Evolutionary conservation across 441 rosid genomes (phyloP), one percentile per base, ranked within the genome.

Genomic region (Hura crepitans): DNA sequence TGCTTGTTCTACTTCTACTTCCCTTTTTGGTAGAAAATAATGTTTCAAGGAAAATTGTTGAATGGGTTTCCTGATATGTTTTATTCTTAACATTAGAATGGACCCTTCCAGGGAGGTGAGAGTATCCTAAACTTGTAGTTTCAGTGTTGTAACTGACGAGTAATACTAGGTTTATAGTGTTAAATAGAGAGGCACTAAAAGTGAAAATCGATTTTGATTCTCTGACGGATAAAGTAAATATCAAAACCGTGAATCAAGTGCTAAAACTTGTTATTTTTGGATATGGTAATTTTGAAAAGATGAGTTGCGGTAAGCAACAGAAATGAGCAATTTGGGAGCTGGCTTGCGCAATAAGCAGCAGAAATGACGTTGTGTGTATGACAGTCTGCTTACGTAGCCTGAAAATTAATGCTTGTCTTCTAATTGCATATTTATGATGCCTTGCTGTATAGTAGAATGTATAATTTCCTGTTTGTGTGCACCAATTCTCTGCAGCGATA

Each of bases 191-290:
- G 28, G 31, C 12, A n/a, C n/a, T n/a, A n/a, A n/a, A 22, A n/a
- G 55, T 50, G 55, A 17, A 50, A 13, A 50, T 50, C 8, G 55
- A 50, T 18, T 62, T 62, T 37, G 23, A 50, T 20, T 59, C 6
- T 59, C 30, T 20, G 64, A 30, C 13, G 47, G 28, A 33, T 33
- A 9, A 60, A 28, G 30, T 57, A 33, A 35, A 60, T 35, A 13
- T 35, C 35, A 15, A 60, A 60, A 37, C 64, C n/a, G 64, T 60
- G 22, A 33, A 33, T 12, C 46, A 33, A 60, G 64, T 35, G 27
- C 64, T 33, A 60, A 33, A 20, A 60, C 47, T n/a, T n/a, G n/a
- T 18, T n/a, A 3, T 57, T 25, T 57, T 57, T 27, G 37, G 4
- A 10, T 11, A 23, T 31, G 33, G 5, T 25, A n/a, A n/a, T n/a